These are phyloP conservation scores for Westerdykella ornata DNA, from an alignment of 2,329 filamentous ascomycete species.

Conservation along the genomic window DNA sequence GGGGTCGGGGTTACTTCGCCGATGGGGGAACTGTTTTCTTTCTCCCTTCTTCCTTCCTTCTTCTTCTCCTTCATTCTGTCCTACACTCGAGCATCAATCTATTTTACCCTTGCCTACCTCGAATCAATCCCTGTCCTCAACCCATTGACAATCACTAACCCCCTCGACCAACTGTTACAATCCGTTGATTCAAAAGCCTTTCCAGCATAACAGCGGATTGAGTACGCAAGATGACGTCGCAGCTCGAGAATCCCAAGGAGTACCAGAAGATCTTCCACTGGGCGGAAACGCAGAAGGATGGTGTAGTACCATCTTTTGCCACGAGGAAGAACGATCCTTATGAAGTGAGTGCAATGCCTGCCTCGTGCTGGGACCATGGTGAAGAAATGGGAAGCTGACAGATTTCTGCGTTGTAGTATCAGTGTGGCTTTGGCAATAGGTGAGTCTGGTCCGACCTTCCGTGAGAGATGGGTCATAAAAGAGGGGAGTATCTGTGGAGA, in stretches of 20 bases:
- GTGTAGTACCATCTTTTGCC: slow-evolving; percentile 49
- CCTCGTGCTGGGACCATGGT: too few relatives aligned
- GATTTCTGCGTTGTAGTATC: slow-evolving; percentile 38
- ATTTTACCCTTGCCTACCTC: too few relatives aligned
- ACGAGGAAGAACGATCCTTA: slow-evolving; percentile 51
- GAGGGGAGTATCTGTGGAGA: too few relatives aligned
- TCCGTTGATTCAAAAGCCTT: too few relatives aligned
- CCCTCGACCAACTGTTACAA: too few relatives aligned
- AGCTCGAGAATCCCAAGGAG: slow-evolving; percentile 31
- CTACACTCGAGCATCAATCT: too few relatives aligned
- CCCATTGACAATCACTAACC: background rate
- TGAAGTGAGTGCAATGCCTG: slow-evolving; percentile 33
- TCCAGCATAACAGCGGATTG: too few relatives aligned
- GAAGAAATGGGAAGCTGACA: slow-evolving; percentile 5
- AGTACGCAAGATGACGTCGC: slow-evolving; percentile 16
- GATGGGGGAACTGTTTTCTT: too few relatives aligned
- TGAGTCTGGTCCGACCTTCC: slow-evolving; percentile 20
- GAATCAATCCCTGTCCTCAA: background rate
- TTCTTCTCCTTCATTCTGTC: too few relatives aligned
- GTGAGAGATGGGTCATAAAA: too few relatives aligned
- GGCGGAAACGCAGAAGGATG: slow-evolving; percentile 56
- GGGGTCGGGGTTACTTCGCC: too few relatives aligned
- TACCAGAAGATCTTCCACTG: slow-evolving; percentile 42
- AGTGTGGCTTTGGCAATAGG: slow-evolving; percentile 51
- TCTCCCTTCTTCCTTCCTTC: background rate